Percentiles rank a stretch among this genome's conserved stretches.
phyloP scores from a whole-genome alignment of 345 rosid genomes.

The Mercurialis annua region DNA sequence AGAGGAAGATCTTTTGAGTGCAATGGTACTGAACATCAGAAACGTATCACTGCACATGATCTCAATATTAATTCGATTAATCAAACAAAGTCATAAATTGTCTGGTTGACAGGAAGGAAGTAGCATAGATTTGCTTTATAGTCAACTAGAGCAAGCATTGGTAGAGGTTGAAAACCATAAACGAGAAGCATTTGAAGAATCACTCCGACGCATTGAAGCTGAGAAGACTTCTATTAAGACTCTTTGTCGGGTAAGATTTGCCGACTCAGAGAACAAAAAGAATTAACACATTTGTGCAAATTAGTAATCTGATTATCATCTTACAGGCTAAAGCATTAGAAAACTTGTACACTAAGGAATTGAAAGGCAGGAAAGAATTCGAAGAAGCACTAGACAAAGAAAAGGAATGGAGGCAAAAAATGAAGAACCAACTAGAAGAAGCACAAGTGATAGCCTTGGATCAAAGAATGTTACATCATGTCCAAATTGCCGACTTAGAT shows the following conservation, averaged over 20 bases:
- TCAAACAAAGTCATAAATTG: neutral
- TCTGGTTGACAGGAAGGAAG: slow-evolving; percentile 36
- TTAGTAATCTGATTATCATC: neutral
- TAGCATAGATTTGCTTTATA: slow-evolving; percentile 22
- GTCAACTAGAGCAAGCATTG: slow-evolving; percentile 39
- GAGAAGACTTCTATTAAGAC: slow-evolving; percentile 38
- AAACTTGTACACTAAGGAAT: slow-evolving; percentile 48
- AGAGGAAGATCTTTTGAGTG: neutral
- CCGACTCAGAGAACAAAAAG: too few relatives aligned
- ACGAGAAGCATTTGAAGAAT: slow-evolving; percentile 46
- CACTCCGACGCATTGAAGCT: slow-evolving; percentile 40
- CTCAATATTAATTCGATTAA: neutral
- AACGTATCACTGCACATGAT: neutral
- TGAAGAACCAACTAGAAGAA: too few relatives aligned
- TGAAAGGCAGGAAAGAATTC: slow-evolving; percentile 54
- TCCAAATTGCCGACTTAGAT: too few relatives aligned
- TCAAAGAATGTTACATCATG: too few relatives aligned
- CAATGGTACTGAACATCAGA: slow-evolving; percentile 2
- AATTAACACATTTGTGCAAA: too few relatives aligned
- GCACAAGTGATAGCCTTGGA: too few relatives aligned
- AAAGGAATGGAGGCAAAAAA: too few relatives aligned
- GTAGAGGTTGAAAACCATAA: slow-evolving; percentile 39
- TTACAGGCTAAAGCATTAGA: slow-evolving; percentile 59
- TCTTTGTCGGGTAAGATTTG: slow-evolving; percentile 34
- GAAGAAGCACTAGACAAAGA: slow-evolving; percentile 58